Base-by-base conservation (phyloP, 371 early-diverging fungal genomes). In the Apophysomyces trapeziformis region DNA sequence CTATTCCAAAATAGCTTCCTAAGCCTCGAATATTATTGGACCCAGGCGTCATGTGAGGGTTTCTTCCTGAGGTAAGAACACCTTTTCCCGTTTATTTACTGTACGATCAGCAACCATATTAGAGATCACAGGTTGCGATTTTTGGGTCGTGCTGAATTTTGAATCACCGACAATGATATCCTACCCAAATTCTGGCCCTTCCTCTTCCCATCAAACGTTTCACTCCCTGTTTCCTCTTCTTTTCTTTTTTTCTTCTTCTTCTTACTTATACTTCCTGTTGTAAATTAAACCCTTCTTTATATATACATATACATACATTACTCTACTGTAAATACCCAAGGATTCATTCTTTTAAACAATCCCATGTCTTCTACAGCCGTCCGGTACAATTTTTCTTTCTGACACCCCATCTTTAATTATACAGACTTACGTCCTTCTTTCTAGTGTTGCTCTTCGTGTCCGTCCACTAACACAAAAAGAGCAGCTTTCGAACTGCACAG, bases 381-480 rank as follows among this genome's bases (percentile, higher is more conserved):
- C 39, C 71, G 74, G 74, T 74, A 68, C 7, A 2, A 12, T 7
- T 14, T 41, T 50, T 4, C 32, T 41, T 37, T 7, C 38, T 58
- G 3, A n/a, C 41, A 38, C 37, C 32, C 32, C 21, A 37, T 37
- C 21, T 13, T 5, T n/a, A 26, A 14, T 41, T n/a, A 38, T 59
- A 44, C 21, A 18, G 21, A 50, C n/a, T 21, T 2, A 18, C 9
- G 8, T 21, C 32, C 32, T 26, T 26, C 5, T 32, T 12, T 64
- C 11, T 71, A 90, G 90, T 69, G 94, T 93, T 56, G 93, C 90
- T 7, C 79, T 93, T 58, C 85, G 94, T 54, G 85, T 93, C 32
- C 86, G 94, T 38, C 94, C 94, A 41, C 79, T 91, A 38, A 89
- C 83, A 37, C 79, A 84, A 16, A 91, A 92, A 66, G 94, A 93